A percentile compares a stretch with the other conserved stretches of the same genome.
phyloP scores from a whole-genome alignment of 345 rosid genomes.

The Eucalyptus shirleyi region DNA sequence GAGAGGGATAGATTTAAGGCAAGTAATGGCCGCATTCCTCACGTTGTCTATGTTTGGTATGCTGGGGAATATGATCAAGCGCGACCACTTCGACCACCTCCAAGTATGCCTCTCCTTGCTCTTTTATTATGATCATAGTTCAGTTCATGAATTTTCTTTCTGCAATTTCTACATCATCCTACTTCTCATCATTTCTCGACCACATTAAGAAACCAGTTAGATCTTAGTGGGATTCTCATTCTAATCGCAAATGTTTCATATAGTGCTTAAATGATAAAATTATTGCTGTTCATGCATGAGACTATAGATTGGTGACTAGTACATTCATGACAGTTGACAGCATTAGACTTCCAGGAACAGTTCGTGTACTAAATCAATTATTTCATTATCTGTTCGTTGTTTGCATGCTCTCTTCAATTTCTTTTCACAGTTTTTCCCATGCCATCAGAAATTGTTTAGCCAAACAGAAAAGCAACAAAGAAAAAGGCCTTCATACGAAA shows the following conservation, averaged over 20 bases:
- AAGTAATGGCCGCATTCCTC: not conserved
- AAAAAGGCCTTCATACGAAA: not conserved
- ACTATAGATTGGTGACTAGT: not conserved
- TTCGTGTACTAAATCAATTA: not conserved
- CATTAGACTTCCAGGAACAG: not conserved
- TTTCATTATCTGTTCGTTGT: not conserved
- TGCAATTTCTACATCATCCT: not conserved
- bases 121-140: not conserved
- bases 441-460: not conserved
- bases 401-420: not conserved
- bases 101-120: not conserved
- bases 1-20: not conserved
- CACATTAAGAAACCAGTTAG: not conserved
- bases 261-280: not conserved
- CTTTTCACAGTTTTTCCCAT: not conserved
- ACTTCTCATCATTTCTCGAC: not conserved
- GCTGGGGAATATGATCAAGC: slow-evolving; percentile 25
- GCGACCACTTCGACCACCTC: slow-evolving; percentile 10
- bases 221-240: not conserved
- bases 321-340: not conserved
- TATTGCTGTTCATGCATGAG: not conserved
- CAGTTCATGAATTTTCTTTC: not conserved
- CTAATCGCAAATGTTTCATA: not conserved
- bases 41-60: slow-evolving; percentile 1
- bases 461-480: not conserved